phyloP scores from a whole-genome alignment of 176 grass and related monocot species.

The Oryza nivara region DNA sequence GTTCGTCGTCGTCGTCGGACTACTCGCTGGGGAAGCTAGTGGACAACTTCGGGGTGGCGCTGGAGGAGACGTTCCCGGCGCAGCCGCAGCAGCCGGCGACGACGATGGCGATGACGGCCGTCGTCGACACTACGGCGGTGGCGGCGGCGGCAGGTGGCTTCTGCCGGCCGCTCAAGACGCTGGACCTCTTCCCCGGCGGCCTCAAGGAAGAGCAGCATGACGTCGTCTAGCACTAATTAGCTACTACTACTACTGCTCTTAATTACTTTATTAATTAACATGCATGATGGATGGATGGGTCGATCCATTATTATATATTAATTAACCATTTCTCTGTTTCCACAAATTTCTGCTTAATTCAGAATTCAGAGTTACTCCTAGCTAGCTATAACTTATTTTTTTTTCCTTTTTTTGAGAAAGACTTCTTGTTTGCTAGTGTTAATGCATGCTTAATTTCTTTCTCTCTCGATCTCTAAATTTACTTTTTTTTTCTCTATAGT shows the following conservation, averaged over 20 bases:
- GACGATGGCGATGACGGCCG: background rate
- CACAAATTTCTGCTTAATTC: too few relatives aligned
- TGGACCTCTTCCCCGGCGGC: slow-evolving; percentile 88
- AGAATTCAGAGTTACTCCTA: background rate
- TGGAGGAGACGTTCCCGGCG: background rate
- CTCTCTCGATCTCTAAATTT: background rate
- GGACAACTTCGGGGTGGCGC: slow-evolving; percentile 47
- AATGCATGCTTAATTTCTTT: background rate
- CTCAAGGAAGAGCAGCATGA: slow-evolving; percentile 67
- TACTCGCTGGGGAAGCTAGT: slow-evolving; percentile 56
- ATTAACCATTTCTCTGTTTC: background rate
- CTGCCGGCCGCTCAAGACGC: slow-evolving; percentile 79
- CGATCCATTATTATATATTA: background rate
- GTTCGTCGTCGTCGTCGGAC: background rate
- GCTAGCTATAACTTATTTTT: background rate
- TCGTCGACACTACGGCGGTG: background rate
- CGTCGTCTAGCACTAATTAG: slow-evolving; percentile 31
- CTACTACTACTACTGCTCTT: background rate
- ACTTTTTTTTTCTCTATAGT: background rate
- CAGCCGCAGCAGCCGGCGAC: background rate
- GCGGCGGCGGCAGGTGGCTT: slow-evolving; percentile 8
- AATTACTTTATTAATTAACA: background rate
- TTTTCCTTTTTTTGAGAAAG: too few relatives aligned
- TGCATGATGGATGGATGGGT: background rate
- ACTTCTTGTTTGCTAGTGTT: background rate